Base-by-base conservation (phyloP, 2,329 filamentous ascomycete genomes). In the Fusarium zealandicum region DNA sequence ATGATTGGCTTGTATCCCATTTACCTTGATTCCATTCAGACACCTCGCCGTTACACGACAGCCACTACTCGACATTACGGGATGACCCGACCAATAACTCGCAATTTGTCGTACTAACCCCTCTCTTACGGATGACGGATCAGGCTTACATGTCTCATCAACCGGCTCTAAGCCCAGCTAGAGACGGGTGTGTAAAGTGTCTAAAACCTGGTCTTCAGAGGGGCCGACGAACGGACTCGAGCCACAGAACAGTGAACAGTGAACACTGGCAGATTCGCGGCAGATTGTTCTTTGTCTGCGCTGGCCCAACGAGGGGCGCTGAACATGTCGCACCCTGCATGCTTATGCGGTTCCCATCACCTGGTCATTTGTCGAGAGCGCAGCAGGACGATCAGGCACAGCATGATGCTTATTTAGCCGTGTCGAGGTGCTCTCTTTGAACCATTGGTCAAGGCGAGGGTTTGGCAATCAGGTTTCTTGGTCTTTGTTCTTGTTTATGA, bases 121-220 rank as follows among this genome's bases (percentile, higher is more conserved):
- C 59, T 60, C 59, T 45, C 14, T 46, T 28, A 43, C 25, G 25
- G 39, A 47, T 40, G 31, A 42, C 42, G 54, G 54, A 55, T 52
- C 59, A 61, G 54, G 42, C 41, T 62, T 28, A 37, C 37, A 43
- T 60, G 59, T 63, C 59, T 63, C 59, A 47, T 62, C 58, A 62
- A 9, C 46, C 18, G 20, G 35, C 42, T 51, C 37, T 40, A 32
- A n/a, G 35, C 22, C 36, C 28, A 59, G 36, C 37, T 37, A 42
- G 25, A 31, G 46, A 36, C 31, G 37, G 46, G 17, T 25, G 36
- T 40, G 33, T 25, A 39, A 31, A 13, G 25, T 25, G 22, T 25
- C 22, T 8, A 25, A 20, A 25, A 25, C 22, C 7, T 8, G 22
- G 22, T 5, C 9, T 25, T 25, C 22, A 7, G 22, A 25, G 8